phyloP scores from a whole-genome alignment of 2,329 filamentous ascomycete genomes.

The Talaromyces sp. region DNA sequence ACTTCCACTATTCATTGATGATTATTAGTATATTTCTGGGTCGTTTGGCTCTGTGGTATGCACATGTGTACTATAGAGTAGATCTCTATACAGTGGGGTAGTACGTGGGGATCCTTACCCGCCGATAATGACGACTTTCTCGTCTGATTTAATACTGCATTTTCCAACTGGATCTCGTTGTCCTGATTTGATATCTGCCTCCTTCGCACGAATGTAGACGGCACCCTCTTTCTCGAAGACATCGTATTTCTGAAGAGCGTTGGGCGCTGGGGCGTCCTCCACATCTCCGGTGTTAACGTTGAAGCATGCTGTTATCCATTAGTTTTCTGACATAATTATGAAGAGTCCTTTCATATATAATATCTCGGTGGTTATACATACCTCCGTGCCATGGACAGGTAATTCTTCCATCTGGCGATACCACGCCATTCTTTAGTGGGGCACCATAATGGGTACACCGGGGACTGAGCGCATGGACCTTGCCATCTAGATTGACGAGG shows the following conservation, averaged over 20 bases:
- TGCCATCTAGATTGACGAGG: conserved; percentile 75
- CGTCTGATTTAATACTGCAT: conserved; percentile 59
- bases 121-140: conserved; percentile 78
- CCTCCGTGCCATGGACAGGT: conserved; percentile 98
- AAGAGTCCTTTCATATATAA: background rate
- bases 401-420: conserved; percentile 78
- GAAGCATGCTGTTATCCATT: conserved; percentile 74
- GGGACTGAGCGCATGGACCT: conserved; percentile 76
- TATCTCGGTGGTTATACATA: conserved; percentile 54
- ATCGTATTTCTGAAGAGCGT: conserved; percentile 81
- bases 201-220: conserved; percentile 81
- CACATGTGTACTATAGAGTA: background rate
- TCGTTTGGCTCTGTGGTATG: no score
- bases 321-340: conserved; percentile 10
- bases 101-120: conserved; percentile 56
- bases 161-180: conserved; percentile 73
- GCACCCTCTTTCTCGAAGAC: conserved; percentile 78
- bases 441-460: conserved; percentile 93
- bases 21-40: background rate
- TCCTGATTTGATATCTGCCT: conserved; percentile 74
- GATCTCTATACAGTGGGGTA: no score
- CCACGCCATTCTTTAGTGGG: conserved; percentile 80
- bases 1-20: conserved; percentile 62
- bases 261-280: conserved; percentile 89
- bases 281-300: conserved; percentile 87